These are phyloP conservation scores for Aegilops longissima DNA, from an alignment of 176 grass and related monocot genomes.

Conservation along the genomic window DNA sequence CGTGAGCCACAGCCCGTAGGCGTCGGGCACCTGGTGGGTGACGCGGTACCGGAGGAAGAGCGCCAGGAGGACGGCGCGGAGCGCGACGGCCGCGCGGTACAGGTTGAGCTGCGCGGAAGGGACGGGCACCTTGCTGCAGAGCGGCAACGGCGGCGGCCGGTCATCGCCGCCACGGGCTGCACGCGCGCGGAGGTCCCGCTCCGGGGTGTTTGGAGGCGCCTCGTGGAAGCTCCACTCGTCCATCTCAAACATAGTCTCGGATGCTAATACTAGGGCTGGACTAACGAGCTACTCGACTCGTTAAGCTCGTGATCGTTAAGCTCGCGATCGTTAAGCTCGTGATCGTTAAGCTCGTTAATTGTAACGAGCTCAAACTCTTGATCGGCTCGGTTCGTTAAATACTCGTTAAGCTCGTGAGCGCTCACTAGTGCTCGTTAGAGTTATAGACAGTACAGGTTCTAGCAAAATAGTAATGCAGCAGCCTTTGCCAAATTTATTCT, in stretches of 20 bases:
- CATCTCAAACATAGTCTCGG: conserved; percentile 17
- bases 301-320: no score
- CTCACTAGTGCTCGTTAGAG: no score
- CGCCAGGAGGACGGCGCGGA: conserved; percentile 39
- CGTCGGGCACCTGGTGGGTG: conserved; percentile 19
- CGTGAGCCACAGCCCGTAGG: conserved; percentile 44
- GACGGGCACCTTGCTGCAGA: conserved; percentile 28
- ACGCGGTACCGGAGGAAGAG: conserved; percentile 57
- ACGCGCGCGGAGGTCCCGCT: neutral
- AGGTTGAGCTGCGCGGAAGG: conserved; percentile 34
- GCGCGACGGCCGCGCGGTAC: conserved; percentile 38
- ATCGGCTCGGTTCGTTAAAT: no score
- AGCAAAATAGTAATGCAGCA: no score
- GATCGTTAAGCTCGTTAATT: no score
- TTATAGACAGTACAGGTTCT: no score
- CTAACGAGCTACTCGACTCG: no score
- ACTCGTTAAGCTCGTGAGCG: no score
- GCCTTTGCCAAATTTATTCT: no score
- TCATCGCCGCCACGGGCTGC: neutral
- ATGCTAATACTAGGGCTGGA: neutral
- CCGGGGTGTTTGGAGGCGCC: conserved; percentile 1
- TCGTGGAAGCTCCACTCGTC: conserved; percentile 20
- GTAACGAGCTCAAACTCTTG: no score
- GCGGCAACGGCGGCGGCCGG: conserved; percentile 4
- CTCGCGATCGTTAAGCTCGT: no score